phyloP scores from a whole-genome alignment of 208 protist species.

The Wallacemonas sp. region DNA sequence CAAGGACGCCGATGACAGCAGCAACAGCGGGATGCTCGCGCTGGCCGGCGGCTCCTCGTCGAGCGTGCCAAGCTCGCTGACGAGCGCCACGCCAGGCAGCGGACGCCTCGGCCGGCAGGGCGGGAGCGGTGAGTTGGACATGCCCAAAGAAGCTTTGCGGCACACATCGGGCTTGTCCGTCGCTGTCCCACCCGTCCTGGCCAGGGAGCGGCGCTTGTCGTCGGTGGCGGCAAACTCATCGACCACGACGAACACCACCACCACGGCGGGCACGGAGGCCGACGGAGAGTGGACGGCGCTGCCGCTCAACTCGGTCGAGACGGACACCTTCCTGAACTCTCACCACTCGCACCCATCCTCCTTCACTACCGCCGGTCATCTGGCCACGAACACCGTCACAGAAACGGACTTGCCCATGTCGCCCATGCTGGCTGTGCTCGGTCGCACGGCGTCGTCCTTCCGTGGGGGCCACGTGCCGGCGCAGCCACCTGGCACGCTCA shows the following conservation, averaged over 20 bases:
- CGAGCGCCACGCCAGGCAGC: too few relatives aligned
- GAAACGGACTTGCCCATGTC: neutral
- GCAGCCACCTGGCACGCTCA: neutral
- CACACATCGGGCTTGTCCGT: too few relatives aligned
- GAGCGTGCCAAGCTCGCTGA: too few relatives aligned
- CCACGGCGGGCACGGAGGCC: neutral
- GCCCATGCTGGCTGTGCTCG: neutral
- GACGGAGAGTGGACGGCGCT: neutral
- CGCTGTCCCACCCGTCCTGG: too few relatives aligned
- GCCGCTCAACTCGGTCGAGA: neutral
- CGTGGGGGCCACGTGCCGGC: too few relatives aligned
- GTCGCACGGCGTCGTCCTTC: neutral
- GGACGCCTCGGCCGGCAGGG: too few relatives aligned
- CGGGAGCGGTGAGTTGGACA: too few relatives aligned
- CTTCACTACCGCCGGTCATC: neutral
- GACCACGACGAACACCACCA: neutral
- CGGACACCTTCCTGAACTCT: neutral
- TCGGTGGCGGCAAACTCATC: neutral
- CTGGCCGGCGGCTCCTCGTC: too few relatives aligned
- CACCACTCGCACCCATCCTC: neutral
- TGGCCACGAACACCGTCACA: neutral
- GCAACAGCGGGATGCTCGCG: too few relatives aligned
- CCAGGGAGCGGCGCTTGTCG: neutral
- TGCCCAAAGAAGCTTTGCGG: too few relatives aligned
- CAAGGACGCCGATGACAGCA: too few relatives aligned